Base-by-base conservation (phyloP, 2,329 filamentous ascomycete species). In the Nothophoma quercina region DNA sequence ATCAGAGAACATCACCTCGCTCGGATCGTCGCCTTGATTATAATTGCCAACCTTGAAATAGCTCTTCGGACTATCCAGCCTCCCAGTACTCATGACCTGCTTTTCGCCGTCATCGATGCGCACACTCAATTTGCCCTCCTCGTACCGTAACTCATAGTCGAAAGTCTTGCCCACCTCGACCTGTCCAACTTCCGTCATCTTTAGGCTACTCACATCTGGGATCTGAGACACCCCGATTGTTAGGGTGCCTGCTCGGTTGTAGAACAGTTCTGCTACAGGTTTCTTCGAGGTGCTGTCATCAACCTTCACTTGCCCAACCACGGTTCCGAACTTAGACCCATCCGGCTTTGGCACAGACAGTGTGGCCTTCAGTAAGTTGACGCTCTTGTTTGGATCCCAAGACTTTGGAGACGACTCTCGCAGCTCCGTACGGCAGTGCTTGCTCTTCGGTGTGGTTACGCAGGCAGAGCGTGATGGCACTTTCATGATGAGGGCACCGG, bases 341-440 rank as follows among this genome's bases (percentile, higher is more conserved):
- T 72, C 69, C 0, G 74, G 68, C 29, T 60, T 54, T 0, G 56
- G 32, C 2, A 75, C 72, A 0, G 55, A 52, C 6, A 78, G 59
- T 0, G 59, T 60, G 2, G 64, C 73, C 15, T 54, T 69, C n/a
- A 77, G 62, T 3, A 62, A 59, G 55, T 76, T 77, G n/a, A 55
- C 60, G 4, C 50, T 40, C n/a, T 51, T 60, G 9, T 63, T 69
- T 7, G 75, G 73, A 34, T 68, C 61, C 75, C 75, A 64, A 1
- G 73, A 74, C 7, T 40, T 42, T 2, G 62, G 62, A 23, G 42
- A 61, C 13, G 43, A 50, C 63, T 79, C 77, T 15, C 75, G 75
- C 10, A 79, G 63, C 59, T 79, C 77, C 8, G 73, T 77, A 22
- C 75, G 76, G 58, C 77, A 78, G 56, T 79, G 76, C 36, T 71